Conservation (phyloP, 2,329 filamentous ascomycete genomes). For the Verticillium klebahnii region DNA sequence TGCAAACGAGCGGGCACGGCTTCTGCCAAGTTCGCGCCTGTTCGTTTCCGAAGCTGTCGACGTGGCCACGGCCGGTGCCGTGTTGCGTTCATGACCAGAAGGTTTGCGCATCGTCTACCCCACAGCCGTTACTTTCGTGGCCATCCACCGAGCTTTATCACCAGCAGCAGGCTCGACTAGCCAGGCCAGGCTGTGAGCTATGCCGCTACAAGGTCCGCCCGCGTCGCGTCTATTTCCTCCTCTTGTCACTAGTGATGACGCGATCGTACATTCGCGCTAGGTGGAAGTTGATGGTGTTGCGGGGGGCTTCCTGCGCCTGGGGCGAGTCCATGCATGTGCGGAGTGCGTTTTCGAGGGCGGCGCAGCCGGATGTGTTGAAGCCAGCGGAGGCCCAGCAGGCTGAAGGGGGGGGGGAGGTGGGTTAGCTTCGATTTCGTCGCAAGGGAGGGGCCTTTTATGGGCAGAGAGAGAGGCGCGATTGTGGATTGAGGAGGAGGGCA, state of each 20-base stretch:
- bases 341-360: conserved; percentile 54
- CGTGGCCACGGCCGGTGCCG: background rate
- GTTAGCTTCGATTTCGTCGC: background rate
- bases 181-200: no score
- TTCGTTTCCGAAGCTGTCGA: background rate
- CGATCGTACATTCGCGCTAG: conserved; percentile 70
- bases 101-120: no score
- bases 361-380: conserved; percentile 57
- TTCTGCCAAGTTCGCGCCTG: background rate
- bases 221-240: conserved; percentile 23
- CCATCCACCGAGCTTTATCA: no score
- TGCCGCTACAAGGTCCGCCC: no score
- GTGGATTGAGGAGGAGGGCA: background rate
- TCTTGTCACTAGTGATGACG: conserved; percentile 42
- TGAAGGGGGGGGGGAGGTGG: conserved; percentile 26
- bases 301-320: conserved; percentile 39
- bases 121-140: no score
- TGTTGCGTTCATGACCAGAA: no score
- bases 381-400: conserved; percentile 83
- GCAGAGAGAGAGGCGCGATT: background rate
- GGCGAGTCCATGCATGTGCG: conserved; percentile 77
- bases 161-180: no score
- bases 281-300: conserved; percentile 91
- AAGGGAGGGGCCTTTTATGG: background rate
- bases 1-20: background rate